These are phyloP conservation scores for Flaveria sonorensis DNA, from an alignment of 129 eudicot genomes.

Conservation along the genomic window DNA sequence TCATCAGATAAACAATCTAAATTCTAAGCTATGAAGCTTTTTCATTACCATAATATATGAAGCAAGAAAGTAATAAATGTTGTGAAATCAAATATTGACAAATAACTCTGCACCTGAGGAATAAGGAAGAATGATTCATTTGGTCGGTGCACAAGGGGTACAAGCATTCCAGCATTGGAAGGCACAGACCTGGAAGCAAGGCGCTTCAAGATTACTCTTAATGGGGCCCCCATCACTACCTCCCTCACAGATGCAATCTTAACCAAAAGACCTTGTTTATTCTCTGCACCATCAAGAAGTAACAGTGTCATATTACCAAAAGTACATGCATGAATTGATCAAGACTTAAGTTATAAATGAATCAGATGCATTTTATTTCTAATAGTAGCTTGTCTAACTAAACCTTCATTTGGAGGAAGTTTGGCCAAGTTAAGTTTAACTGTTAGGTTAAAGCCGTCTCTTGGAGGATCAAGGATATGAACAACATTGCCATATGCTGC, in stretches of 20 bases:
- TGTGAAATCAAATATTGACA: constrained; percentile 13
- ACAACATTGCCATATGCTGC: constrained; percentile 67
- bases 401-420: constrained; percentile 93
- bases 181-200: constrained; percentile 66
- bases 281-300: constrained; percentile 53
- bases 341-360: background rate
- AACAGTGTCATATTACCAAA: constrained; percentile 30
- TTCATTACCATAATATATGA: constrained; percentile 12
- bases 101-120: constrained; percentile 61
- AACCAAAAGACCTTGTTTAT: constrained; percentile 56
- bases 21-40: constrained; percentile 1
- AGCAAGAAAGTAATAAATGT: constrained; percentile 6
- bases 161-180: constrained; percentile 52
- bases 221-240: constrained; percentile 92
- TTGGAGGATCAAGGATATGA: constrained; percentile 97
- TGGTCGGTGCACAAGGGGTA: constrained; percentile 90
- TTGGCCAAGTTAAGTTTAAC: constrained; percentile 83
- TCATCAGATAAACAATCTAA: constrained; percentile 16
- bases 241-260: constrained; percentile 92
- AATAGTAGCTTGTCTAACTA: constrained; percentile 27
- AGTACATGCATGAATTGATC: background rate
- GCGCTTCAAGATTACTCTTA: constrained; percentile 66
- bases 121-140: constrained; percentile 84
- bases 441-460: constrained; percentile 92
- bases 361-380: background rate